Evolutionary conservation across 1,284 basidiomycete species (phyloP).

Genomic region (Cerioporus squamosus): DNA sequence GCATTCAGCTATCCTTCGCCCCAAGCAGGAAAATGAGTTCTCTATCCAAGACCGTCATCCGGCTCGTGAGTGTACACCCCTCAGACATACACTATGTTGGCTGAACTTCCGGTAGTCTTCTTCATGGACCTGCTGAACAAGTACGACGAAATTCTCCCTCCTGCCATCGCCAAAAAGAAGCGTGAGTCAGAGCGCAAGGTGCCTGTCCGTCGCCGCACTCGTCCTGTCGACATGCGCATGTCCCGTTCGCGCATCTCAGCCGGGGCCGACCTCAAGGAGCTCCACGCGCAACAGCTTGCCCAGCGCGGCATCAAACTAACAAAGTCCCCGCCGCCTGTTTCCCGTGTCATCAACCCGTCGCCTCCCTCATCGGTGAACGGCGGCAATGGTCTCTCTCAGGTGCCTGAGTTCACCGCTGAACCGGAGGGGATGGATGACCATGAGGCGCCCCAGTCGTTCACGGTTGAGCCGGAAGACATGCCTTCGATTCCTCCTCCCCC

Average conservation of each 20-base stretch:
- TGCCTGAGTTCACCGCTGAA: slow-evolving; percentile 19
- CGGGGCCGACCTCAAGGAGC: slow-evolving; percentile 50
- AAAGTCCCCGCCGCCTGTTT: slow-evolving; percentile 28
- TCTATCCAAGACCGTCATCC: slow-evolving; percentile 89
- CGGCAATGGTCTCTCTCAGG: slow-evolving; percentile 3
- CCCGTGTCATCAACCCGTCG: slow-evolving; percentile 8
- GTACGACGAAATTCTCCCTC: slow-evolving; percentile 79
- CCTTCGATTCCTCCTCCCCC: slow-evolving; percentile 25
- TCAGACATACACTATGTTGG: background rate
- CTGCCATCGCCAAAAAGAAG: slow-evolving; percentile 83
- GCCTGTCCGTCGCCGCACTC: slow-evolving; percentile 85
- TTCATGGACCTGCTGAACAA: slow-evolving; percentile 86
- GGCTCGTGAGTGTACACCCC: slow-evolving; percentile 52
- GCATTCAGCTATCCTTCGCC: slow-evolving; percentile 74
- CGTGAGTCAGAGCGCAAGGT: slow-evolving; percentile 83
- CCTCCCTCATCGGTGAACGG: background rate
- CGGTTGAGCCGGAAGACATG: slow-evolving; percentile 21
- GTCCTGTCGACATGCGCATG: slow-evolving; percentile 87
- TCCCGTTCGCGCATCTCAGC: slow-evolving; percentile 58
- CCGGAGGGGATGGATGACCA: slow-evolving; percentile 7
- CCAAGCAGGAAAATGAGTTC: slow-evolving; percentile 80
- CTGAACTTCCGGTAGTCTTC: slow-evolving; percentile 50
- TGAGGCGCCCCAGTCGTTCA: slow-evolving; percentile 5
- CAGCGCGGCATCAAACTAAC: slow-evolving; percentile 30
- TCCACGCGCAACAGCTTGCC: slow-evolving; percentile 57